Base-by-base conservation (phyloP, 2,329 filamentous ascomycete species). In the Chrysosphaeria jannelii region DNA sequence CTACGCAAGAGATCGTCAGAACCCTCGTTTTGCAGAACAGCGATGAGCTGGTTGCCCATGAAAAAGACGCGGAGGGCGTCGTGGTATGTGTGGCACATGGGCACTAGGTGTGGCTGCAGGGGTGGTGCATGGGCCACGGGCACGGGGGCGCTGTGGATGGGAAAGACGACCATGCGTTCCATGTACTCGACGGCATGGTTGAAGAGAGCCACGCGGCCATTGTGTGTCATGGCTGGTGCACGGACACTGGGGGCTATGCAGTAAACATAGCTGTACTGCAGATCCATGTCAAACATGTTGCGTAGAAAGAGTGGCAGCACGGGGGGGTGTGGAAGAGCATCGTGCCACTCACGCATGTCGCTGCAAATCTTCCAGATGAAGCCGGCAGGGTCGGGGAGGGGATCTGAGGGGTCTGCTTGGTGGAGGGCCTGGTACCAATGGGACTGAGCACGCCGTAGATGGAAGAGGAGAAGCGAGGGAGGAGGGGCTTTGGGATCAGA, bases 201-300 rank as follows among this genome's bases (percentile, higher is more conserved):
- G 39, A 89, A 89, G 19, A 90, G 72, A 13, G 89, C 51, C 14
- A 65, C 52, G 29, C 76, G 71, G 18, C 67, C 70, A 38, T 81
- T 76, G 21, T 75, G 59, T 4, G 63, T 67, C 23, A 79, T 63
- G 12, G 58, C 51, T 0, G 74, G 71, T 4, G 71, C 63, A 21
- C 69, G 56, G 2, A 65, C 61, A 17, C 70, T 79, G 1, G 78
- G 75, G 1, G 76, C 76, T 6, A 91, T 56, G 27, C 81, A 72
- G 40, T 91, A 76, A 13, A 90, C 69, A 34, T 76, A 85, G 37
- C 75, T 88, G 46, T 90, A 93, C 22, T 81, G 58, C 20, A 88
- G 27, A 39, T 97, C 85, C 10, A 90, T 59, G 30, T 85, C 70
- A 36, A 91, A 88, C 31, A 79, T 61, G 22, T 70, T 58, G 19